Conservation (phyloP, 1,284 basidiomycete genomes). For the Chondrostereum purpureum region DNA sequence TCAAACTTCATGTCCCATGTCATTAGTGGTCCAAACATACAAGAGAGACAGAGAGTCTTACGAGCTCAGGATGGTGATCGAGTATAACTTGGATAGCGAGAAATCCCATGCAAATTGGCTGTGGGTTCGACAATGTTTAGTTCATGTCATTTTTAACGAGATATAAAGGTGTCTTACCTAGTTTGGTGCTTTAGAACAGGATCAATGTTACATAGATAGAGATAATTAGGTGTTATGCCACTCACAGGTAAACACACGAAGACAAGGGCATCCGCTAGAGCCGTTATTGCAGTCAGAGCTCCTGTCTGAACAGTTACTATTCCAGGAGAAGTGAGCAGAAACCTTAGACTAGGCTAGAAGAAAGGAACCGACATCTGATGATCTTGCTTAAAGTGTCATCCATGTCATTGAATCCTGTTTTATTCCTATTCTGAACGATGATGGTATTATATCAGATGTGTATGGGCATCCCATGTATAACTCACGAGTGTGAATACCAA, state of each 20-base stretch:
- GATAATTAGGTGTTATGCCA: not conserved
- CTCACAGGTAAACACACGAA: slow-evolving; percentile 8
- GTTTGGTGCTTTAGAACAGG: not conserved
- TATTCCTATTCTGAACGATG: slow-evolving; percentile 1
- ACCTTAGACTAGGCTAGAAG: not conserved
- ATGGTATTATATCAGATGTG: not conserved
- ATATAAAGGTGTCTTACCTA: not conserved
- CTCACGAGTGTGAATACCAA: slow-evolving; percentile 9
- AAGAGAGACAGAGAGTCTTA: not conserved
- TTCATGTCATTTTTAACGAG: not conserved
- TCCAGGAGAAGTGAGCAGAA: not conserved
- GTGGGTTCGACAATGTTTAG: not conserved
- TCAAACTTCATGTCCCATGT: not conserved
- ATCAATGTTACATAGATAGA: not conserved
- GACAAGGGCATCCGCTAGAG: slow-evolving; percentile 10
- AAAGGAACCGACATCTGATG: slow-evolving; percentile 6
- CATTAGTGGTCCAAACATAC: not conserved
- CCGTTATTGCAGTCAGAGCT: slow-evolving; percentile 10
- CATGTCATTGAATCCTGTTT: not conserved
- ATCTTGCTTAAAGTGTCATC: slow-evolving; percentile 10
- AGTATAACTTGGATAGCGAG: slow-evolving; percentile 11
- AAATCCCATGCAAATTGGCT: slow-evolving; percentile 14
- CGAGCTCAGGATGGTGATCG: slow-evolving; percentile 12
- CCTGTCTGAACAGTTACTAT: slow-evolving; percentile 13
- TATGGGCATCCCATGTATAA: not conserved